Evolutionary conservation across 2,329 filamentous ascomycete species (phyloP), one percentile per base, ranked within the genome.

Genomic region (Xenoacremonium recifei): DNA sequence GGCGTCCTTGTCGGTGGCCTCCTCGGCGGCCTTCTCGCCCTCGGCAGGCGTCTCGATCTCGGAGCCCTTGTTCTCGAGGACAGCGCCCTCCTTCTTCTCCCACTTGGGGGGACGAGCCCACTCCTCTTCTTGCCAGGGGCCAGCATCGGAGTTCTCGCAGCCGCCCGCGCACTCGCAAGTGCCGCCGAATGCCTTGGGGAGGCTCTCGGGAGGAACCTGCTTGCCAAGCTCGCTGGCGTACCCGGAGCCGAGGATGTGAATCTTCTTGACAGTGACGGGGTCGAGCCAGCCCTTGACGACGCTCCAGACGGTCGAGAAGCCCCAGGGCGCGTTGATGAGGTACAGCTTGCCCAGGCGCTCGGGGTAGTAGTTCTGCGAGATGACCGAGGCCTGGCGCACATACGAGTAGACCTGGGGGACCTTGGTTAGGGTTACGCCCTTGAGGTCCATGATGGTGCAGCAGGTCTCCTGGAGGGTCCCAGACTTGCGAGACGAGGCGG

Each of bases 291-390:
- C 83, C 79, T 95, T 96, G 69, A 97, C 80, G 44, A 95, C 78
- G 63, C 72, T 77, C 79, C 93, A 99, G 50, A 90, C 87, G 55
- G 79, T 79, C 48, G 85, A 85, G 77, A 97, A 97, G 19, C 91
- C 91, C 91, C 91, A 97, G 16, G 90, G 90, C 3, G 92, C 89
- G 71, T 99, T 99, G 82, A 99, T 96, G 58, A 99, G 74, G 78
- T 96, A 99, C 64, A 99, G 79, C 71, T 90, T 91, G 61, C 93
- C 93, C 45, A 99, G 78, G 45, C 93, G 88, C 78, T 99, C 93
- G 6, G 93, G 93, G 73, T 99, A 99, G 82, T 97, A 95, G 80
- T 97, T 96, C 72, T 97, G 93, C 52, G 89, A 95, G 71, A 99
- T 88, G 65, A 75, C 84, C 23, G 89, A 93, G 34, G 89, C 90